Evolutionary conservation across 2,329 filamentous ascomycete genomes (phyloP).

Genomic region (Diaporthe ampelina): DNA sequence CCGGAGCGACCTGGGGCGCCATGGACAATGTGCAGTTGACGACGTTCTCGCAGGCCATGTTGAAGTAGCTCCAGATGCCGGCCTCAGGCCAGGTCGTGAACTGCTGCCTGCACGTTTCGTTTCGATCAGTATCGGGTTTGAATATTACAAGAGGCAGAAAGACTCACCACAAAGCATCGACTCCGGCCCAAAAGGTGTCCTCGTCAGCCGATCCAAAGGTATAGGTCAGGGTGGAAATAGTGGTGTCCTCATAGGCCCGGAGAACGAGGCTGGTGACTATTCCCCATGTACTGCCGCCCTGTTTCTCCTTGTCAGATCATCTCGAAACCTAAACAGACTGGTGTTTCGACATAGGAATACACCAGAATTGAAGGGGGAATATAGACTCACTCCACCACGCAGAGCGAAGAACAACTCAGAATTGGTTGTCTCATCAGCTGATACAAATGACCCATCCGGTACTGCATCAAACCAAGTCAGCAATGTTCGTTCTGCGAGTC

Average conservation of each 20-base stretch:
- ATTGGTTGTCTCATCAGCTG: slow-evolving; percentile 56
- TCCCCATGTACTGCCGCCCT: slow-evolving; percentile 56
- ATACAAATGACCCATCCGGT: slow-evolving; percentile 59
- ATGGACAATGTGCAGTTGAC: slow-evolving; percentile 36
- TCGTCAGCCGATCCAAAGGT: slow-evolving; percentile 57
- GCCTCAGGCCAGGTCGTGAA: slow-evolving; percentile 38
- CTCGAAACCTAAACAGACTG: too few species aligned
- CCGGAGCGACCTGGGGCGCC: slow-evolving; percentile 38
- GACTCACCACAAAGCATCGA: slow-evolving; percentile 40
- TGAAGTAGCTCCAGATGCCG: slow-evolving; percentile 22
- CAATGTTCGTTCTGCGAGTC: neutral
- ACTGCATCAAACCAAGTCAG: slow-evolving; percentile 39
- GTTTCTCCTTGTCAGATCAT: too few species aligned
- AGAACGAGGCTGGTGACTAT: slow-evolving; percentile 51
- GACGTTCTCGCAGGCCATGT: neutral
- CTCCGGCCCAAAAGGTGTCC: slow-evolving; percentile 54
- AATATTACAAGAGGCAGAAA: neutral
- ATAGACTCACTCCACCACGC: slow-evolving; percentile 53
- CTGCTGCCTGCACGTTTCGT: neutral
- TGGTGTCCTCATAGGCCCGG: slow-evolving; percentile 45
- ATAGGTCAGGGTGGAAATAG: slow-evolving; percentile 45
- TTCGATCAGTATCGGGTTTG: neutral
- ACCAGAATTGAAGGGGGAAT: too few species aligned
- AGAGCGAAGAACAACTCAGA: slow-evolving; percentile 65
- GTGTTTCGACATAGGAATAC: too few species aligned